Base-by-base conservation (phyloP, 2,329 filamentous ascomycete species). In the Canariomyces notabilis region DNA sequence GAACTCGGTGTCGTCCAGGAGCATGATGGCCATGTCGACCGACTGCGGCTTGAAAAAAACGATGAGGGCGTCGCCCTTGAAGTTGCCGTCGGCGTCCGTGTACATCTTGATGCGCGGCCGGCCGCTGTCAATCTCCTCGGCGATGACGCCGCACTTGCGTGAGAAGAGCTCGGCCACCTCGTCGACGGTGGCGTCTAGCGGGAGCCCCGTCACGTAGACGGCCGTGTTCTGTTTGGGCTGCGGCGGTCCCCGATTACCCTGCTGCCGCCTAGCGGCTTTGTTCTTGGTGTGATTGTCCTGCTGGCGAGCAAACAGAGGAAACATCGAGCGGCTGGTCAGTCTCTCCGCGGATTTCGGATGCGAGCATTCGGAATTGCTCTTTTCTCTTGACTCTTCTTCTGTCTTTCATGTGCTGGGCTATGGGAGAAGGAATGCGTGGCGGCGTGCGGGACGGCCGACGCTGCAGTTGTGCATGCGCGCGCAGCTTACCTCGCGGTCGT, bases 1-100 rank as follows among this genome's bases (percentile, higher is more conserved):
- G 59, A 97, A 93, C 56, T 89, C 82, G 4, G 84, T 85, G 59
- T 89, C 87, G 64, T 94, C 87, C 11, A 89, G 75, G 59, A 93
- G 75, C 70, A 83, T 81, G 54, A 91, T 86, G 36, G 88, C 88
- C 70, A 89, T 84, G 34, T 85, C 73, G 48, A 98, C 91, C n/a
- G 87, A 94, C 62, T 95, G 89, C 0, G 89, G 86, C 58, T 93
- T 88, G 76, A 95, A 96, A 69, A 94, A 98, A 29, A 97, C 87
- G 44, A 98, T 74, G 23, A 98, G 75, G 2, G 88, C 90, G 62
- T 97, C 90, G 50, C 93, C 93, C 63, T 96, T 97, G 75, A 95
- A 95, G 14, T 81, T 79, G 16, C 89, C 93, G 1, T 83, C 69
- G 1, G 85, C 80, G 44, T 96, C 83, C 16, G 75, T 80, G 68